phyloP scores from a whole-genome alignment of 371 early-diverging fungal genomes.

The Mortierella sp. region DNA sequence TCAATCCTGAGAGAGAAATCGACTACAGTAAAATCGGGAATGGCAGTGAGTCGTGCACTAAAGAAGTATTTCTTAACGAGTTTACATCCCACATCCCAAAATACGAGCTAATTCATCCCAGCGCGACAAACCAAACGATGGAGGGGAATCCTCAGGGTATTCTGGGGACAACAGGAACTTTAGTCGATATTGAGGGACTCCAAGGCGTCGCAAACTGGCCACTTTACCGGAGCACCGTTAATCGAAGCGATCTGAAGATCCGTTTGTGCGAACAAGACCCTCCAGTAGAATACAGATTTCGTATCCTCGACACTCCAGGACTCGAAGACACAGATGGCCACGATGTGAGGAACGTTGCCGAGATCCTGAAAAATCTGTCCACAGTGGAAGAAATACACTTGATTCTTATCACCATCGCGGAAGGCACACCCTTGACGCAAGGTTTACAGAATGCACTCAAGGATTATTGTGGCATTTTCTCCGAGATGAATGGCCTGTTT shows the following conservation, averaged over 20 bases:
- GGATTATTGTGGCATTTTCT: not conserved
- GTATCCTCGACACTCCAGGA: conserved; percentile 21
- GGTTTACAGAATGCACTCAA: not conserved
- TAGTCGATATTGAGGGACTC: no score
- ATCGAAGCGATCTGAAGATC: no score
- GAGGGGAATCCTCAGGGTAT: no score
- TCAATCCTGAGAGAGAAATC: conserved; percentile 5
- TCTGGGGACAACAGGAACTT: no score
- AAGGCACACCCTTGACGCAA: not conserved
- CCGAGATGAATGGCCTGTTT: not conserved
- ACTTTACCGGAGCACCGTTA: no score
- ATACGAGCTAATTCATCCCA: no score
- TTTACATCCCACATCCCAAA: no score
- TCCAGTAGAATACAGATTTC: not conserved
- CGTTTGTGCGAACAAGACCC: no score
- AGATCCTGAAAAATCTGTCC: conserved; percentile 7
- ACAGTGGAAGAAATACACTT: not conserved
- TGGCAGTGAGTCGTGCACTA: not conserved
- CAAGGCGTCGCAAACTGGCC: no score
- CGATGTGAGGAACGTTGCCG: conserved; percentile 21
- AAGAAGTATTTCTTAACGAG: no score
- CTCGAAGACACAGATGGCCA: conserved; percentile 14
- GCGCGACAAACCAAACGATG: no score
- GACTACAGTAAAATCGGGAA: conserved; percentile 6
- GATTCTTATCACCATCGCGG: not conserved